A percentile compares a stretch with the other conserved stretches of the same genome.
These are phyloP conservation scores for Dysphania ambrosioides DNA, from an alignment of 148 eudicot genomes.

Conservation along the genomic window DNA sequence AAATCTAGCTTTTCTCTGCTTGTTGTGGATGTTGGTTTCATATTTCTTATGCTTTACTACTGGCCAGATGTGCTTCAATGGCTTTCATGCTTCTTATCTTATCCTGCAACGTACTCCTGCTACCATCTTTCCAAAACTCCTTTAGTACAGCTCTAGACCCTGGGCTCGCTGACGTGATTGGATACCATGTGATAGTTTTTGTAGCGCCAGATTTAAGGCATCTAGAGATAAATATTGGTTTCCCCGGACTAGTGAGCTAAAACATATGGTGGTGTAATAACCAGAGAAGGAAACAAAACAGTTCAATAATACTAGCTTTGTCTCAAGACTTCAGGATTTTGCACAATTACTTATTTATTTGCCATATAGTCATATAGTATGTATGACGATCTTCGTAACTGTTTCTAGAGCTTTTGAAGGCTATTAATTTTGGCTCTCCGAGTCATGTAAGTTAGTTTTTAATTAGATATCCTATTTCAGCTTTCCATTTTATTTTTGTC, in stretches of 20 bases:
- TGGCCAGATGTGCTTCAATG: not conserved
- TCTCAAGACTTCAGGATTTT: too few species aligned
- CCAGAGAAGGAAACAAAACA: too few species aligned
- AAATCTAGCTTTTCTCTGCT: not conserved
- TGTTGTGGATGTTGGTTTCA: constrained; percentile 2
- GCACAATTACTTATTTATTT: too few species aligned
- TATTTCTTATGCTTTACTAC: not conserved
- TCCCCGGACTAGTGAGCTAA: too few species aligned
- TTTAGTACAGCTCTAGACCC: not conserved
- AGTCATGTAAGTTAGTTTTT: not conserved
- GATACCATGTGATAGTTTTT: not conserved
- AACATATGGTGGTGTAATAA: too few species aligned
- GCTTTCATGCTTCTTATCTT: too few species aligned
- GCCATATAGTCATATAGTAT: too few species aligned
- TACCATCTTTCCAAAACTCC: not conserved
- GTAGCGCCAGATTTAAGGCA: too few species aligned
- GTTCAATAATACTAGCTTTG: too few species aligned
- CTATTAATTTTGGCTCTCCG: too few species aligned
- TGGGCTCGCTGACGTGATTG: not conserved
- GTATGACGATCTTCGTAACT: not conserved
- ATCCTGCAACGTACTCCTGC: not conserved
- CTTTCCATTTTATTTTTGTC: not conserved
- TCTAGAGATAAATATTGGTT: too few species aligned
- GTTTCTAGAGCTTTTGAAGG: not conserved
- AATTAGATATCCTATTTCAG: not conserved